Conservation (phyloP, 1,284 basidiomycete genomes). For the Anthracocystis panici-leucophaei region DNA sequence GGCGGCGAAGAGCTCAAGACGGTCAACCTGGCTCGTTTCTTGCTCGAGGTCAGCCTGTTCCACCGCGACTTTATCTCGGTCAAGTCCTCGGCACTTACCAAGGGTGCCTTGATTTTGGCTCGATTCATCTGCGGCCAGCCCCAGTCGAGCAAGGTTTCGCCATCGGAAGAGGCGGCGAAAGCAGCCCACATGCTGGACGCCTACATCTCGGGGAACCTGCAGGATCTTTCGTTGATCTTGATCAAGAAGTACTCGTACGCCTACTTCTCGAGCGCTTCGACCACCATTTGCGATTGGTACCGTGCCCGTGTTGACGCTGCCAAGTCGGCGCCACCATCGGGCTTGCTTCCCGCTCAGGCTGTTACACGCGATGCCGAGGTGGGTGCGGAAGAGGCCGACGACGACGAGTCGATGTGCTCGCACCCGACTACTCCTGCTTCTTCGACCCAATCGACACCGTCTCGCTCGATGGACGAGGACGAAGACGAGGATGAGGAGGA, state of each 20-base stretch:
- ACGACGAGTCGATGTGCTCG: slow-evolving; percentile 62
- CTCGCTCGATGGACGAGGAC: slow-evolving; percentile 63
- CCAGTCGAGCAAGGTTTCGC: slow-evolving; percentile 33
- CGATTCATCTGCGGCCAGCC: slow-evolving; percentile 77
- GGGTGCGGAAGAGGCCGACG: slow-evolving; percentile 45
- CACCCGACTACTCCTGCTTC: slow-evolving; percentile 58
- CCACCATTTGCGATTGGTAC: slow-evolving; percentile 91
- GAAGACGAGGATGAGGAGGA: slow-evolving; percentile 67
- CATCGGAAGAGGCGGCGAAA: slow-evolving; percentile 41
- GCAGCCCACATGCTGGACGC: slow-evolving; percentile 83
- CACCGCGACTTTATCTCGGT: slow-evolving; percentile 92
- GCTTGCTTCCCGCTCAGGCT: slow-evolving; percentile 52
- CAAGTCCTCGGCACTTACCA: slow-evolving; percentile 85
- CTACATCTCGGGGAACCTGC: slow-evolving; percentile 84
- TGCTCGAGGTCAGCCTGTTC: slow-evolving; percentile 98
- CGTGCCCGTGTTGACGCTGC: slow-evolving; percentile 56
- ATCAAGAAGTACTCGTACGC: slow-evolving; percentile 97
- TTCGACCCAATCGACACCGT: slow-evolving; percentile 66
- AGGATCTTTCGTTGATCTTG: slow-evolving; percentile 89
- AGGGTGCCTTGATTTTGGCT: slow-evolving; percentile 87
- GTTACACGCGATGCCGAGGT: slow-evolving; percentile 35
- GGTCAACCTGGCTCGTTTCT: slow-evolving; percentile 92
- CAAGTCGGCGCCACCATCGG: slow-evolving; percentile 30
- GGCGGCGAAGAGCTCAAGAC: slow-evolving; percentile 82
- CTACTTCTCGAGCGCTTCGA: slow-evolving; percentile 93